Evolutionary conservation across 805 yeast species (phyloP), one percentile per base, ranked within the genome.

Genomic region (Cyberlindnera japonica): DNA sequence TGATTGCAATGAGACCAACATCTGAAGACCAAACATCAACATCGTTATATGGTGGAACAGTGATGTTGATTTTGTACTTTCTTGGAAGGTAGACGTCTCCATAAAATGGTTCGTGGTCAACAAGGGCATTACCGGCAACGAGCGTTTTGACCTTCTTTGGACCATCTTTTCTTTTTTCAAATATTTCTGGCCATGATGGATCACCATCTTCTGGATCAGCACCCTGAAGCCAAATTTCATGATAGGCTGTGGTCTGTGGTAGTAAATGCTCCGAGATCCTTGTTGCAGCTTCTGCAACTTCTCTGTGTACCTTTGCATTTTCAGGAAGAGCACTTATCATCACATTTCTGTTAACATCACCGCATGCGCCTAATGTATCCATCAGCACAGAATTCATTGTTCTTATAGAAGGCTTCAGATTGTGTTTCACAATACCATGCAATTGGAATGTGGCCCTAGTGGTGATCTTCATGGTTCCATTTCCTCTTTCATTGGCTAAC

Each of bases 321-420:
- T 75, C 75, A 14, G 97, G 97, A 23, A 87, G 70, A n/a, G 96
- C 95, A 44, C 91, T 77, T 40, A 85, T 75, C 81, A 90, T 91
- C 32, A 91, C 96, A 60, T 91, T 91, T 76, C 98, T 83, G 69
- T 87, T 86, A 32, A 91, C 98, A 69, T 91, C 98, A 72, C 98
- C 98, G 73, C 97, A 91, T 1, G 98, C 98, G 45, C 95, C 98
- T 44, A 91, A 75, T 8, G 97, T 90, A 61, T 93, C 98, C 83
- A 91, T 75, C 54, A 91, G 74, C 6, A 81, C 83, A 14, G 95
- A 70, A 62, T 91, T 91, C 81, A 91, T 89, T 27, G 91, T 96
- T 69, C 95, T 82, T 51, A 91, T 88, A 2, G 95, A 81, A 9
- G 93, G 86, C 64, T 87, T 89, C 64, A 91, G 72, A 58, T 91